Base-by-base conservation (phyloP, 2,329 filamentous ascomycete species). In the Hirsutella rhossiliensis region DNA sequence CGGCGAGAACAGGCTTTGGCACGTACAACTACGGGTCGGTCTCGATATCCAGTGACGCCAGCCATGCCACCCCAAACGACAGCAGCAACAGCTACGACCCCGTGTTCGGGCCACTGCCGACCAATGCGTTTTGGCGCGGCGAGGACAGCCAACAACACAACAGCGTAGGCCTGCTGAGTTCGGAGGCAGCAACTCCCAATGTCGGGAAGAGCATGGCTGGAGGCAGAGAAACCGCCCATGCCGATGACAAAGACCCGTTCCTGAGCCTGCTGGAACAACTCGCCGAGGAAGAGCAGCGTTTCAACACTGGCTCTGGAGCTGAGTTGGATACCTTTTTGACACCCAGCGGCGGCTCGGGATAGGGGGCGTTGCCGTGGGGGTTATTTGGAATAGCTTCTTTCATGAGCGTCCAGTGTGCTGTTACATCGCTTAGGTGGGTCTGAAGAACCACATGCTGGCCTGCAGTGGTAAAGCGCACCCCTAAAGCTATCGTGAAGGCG, bases 181-280 rank as follows among this genome's bases (percentile, higher is more conserved):
- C 52, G 8, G 52, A 50, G 11, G 52, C 43, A 5, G 42, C 50
- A 42, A 48, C 50, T 15, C 47, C 57, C 2, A 69, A 68, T 39
- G 72, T 75, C 0, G 71, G 67, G 1, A 66, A 57, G 2, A 64
- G 65, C 49, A 77, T 73, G 56, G 68, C 69, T 44, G 68, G 68
- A 37, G 71, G 66, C 46, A 69, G 68, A 0, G 70, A 65, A 2
- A 71, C 70, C 2, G 67, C 61, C 0, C 58, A 66, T 3, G 68
- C 66, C 3, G 73, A 80, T 18, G 85, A 90, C 51, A 88, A 85
- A 53, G 87, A 92, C 56, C 85, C 86, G 0, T 92, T 94, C 56
- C 62, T 92, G 36, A 84, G 77, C 48, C 63, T 92, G 37, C 65
- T 92, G 31, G 86, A 92, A 59, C 85, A 92, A 62, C 69, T 92